Evolutionary conservation across 805 yeast species (phyloP).

Genomic region (Barnettozyma botsteinii): DNA sequence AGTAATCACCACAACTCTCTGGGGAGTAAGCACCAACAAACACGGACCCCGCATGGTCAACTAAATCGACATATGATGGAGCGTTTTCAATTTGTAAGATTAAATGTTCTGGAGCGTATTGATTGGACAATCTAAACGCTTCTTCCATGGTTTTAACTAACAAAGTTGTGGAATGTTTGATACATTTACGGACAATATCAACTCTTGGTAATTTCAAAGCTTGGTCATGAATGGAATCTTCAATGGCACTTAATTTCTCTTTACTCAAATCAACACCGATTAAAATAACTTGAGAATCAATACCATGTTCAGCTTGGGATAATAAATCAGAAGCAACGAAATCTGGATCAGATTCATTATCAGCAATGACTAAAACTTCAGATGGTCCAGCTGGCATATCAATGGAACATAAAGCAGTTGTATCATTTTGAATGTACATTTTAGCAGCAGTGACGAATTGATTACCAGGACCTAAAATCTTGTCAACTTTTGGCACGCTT

Average conservation of each 20-base stretch:
- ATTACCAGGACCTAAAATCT: constrained; percentile 97
- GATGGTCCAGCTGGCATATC: constrained; percentile 99
- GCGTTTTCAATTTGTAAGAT: constrained; percentile 88
- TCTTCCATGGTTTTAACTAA: constrained; percentile 63
- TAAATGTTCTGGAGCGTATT: constrained; percentile 97
- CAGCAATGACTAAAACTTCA: constrained; percentile 95
- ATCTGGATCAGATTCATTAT: constrained; percentile 80
- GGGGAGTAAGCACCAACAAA: constrained; percentile 97
- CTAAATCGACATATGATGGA: constrained; percentile 56
- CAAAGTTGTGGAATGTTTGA: constrained; percentile 83
- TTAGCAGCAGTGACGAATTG: constrained; percentile 99
- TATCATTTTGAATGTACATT: constrained; percentile 94
- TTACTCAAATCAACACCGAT: constrained; percentile 70
- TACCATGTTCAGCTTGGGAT: constrained; percentile 98
- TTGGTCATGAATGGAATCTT: constrained; percentile 78
- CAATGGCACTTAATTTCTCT: constrained; percentile 59
- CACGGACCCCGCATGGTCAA: constrained; percentile 92
- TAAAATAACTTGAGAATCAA: constrained; percentile 94
- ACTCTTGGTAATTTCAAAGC: constrained; percentile 84
- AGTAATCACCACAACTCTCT: constrained; percentile 97
- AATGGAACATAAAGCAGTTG: constrained; percentile 89
- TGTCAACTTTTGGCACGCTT: constrained; percentile 86
- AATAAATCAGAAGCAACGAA: constrained; percentile 95
- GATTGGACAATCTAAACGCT: constrained; percentile 83
- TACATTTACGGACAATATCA: constrained; percentile 87